These are phyloP conservation scores for Umbelopsis sp. DNA, from an alignment of 192 early-diverging fungal species.

Conservation along the genomic window DNA sequence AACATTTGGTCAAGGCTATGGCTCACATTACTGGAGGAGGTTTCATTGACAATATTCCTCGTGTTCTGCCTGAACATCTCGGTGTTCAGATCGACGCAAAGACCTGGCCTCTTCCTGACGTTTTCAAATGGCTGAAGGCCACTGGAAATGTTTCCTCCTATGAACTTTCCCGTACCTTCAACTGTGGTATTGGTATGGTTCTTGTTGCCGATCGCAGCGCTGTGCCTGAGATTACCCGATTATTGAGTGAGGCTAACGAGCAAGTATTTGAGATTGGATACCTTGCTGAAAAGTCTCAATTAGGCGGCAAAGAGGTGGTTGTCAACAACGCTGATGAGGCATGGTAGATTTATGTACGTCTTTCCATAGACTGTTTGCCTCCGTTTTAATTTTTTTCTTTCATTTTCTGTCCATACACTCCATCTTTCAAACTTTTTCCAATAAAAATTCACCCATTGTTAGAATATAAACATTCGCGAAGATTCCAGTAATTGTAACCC, in stretches of 20 bases:
- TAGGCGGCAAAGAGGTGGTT: constrained; percentile 54
- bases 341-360: constrained; percentile 24
- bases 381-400: not conserved
- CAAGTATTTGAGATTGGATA: constrained; percentile 71
- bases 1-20: constrained; percentile 89
- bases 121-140: constrained; percentile 94
- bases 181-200: constrained; percentile 99
- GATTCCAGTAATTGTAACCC: not conserved
- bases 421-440: not conserved
- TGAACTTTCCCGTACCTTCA: constrained; percentile 98
- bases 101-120: constrained; percentile 81
- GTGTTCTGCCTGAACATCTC: constrained; percentile 83
- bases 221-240: constrained; percentile 56
- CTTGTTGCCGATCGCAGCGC: constrained; percentile 73
- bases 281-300: constrained; percentile 51
- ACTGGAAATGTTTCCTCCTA: constrained; percentile 76
- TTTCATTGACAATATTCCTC: constrained; percentile 97
- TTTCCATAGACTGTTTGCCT: not conserved
- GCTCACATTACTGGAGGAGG: constrained; percentile 99
- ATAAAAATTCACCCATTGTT: not conserved
- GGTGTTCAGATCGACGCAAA: constrained; percentile 83
- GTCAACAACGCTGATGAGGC: constrained; percentile 36
- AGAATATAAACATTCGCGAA: constrained; percentile 2
- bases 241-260: constrained; percentile 67
- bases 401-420: not conserved